Evolutionary conservation across 2,329 filamentous ascomycete species (phyloP).

Genomic region (Fusarium sp.): DNA sequence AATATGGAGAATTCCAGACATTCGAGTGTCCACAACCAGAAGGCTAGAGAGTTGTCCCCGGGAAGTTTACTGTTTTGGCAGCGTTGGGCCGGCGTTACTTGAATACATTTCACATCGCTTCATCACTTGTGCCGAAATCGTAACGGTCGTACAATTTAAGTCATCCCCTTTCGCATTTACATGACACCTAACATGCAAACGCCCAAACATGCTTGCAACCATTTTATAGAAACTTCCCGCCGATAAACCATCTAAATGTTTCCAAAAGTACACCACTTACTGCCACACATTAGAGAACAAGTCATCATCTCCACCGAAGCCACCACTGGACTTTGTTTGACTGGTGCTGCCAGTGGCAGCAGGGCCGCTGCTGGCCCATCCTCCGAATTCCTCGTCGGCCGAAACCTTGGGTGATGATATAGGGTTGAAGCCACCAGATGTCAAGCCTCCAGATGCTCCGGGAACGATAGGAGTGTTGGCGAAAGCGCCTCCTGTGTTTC

Average conservation of each 20-base stretch:
- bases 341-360: slow-evolving; percentile 53
- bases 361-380: slow-evolving; percentile 82
- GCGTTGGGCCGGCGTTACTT: slow-evolving; percentile 38
- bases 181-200: slow-evolving; percentile 51
- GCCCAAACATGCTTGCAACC: slow-evolving; percentile 48
- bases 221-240: slow-evolving; percentile 41
- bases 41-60: slow-evolving; percentile 8
- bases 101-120: slow-evolving; percentile 36
- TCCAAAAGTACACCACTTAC: slow-evolving; percentile 54
- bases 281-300: slow-evolving; percentile 97
- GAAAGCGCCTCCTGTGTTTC: slow-evolving; percentile 59
- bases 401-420: slow-evolving; percentile 72
- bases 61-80: slow-evolving; percentile 27
- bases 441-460: slow-evolving; percentile 56
- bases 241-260: slow-evolving; percentile 25
- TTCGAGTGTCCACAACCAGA: slow-evolving; percentile 2
- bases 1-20: background rate
- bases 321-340: slow-evolving; percentile 64
- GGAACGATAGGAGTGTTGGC: slow-evolving; percentile 70
- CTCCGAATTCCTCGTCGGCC: slow-evolving; percentile 94
- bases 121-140: slow-evolving; percentile 1
- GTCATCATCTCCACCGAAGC: slow-evolving; percentile 80
- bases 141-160: slow-evolving; percentile 30
- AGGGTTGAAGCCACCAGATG: slow-evolving; percentile 69
- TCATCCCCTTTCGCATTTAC: slow-evolving; percentile 46